Base-by-base conservation (phyloP, 2,329 filamentous ascomycete species). In the Epichloe typhina region DNA sequence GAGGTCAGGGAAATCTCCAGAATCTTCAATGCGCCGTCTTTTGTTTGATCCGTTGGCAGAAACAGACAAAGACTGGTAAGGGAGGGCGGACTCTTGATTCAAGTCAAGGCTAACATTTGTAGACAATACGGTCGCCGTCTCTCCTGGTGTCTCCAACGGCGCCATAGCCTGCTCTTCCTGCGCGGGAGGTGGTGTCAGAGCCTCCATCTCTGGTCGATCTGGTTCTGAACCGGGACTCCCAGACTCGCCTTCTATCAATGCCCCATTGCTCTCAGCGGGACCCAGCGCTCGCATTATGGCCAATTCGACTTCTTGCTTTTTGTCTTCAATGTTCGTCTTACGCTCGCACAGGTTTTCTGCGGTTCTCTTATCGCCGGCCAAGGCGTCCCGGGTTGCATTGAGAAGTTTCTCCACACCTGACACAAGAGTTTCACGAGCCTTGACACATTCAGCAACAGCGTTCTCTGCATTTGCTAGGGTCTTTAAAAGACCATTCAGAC, bases 251-350 rank as follows among this genome's bases (percentile, higher is more conserved):
- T 72, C 70, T 3, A 73, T 71, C 3, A 73, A 69, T 9, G 79
- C 72, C 8, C 67, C 66, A 45, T 71, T 68, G 19, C 72, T 69
- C 52, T 78, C 74, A 8, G 82, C 76, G 1, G 79, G 77, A 13
- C 82, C 80, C 21, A 95, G 76, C 8, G 87, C 88, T 48, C 85
- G 81, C 77, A 98, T 88, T 58, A 98, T 97, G 46, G 81, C 84
- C 57, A 91, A 81, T 66, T 98, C 93, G 7, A 98, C 89, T 46
- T 93, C 85, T 49, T 83, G 82, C 66, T 94, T 95, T 69, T 88
- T 90, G 17, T 75, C 71, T 59, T 96, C 90, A 15, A 89, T 87
- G 51, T 82, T 80, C 2, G 72, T 68, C 58, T 85, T 88, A 51
- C 84, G 82, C n/a, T 72, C 73, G 3, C 73, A 69, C 19, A 97